Conservation (phyloP, 495 filamentous ascomycete species). For the Tuber aestivum region DNA sequence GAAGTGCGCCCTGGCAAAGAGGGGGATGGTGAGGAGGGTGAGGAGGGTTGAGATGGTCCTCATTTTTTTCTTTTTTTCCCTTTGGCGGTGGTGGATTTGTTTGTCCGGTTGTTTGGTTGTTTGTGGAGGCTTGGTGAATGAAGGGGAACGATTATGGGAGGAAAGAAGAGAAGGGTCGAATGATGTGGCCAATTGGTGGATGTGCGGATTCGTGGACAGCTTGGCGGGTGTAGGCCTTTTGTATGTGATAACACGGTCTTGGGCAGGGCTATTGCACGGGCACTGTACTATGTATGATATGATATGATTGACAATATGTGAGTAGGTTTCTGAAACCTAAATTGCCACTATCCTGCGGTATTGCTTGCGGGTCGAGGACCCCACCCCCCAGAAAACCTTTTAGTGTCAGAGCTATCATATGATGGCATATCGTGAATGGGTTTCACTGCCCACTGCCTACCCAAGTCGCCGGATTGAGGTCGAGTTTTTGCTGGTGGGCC, state of each 20-base stretch:
- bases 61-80: conserved; percentile 10
- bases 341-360: background rate
- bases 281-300: too few relatives aligned
- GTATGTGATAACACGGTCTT: background rate
- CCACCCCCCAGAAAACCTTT: background rate
- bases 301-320: background rate
- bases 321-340: background rate
- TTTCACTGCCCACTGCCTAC: too few relatives aligned
- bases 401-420: background rate
- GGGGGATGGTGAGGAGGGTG: conserved; percentile 40
- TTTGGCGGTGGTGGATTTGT: background rate
- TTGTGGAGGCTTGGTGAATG: background rate
- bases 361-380: background rate
- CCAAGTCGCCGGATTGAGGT: too few relatives aligned
- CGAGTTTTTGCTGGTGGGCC: too few relatives aligned
- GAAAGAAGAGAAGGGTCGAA: background rate
- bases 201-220: background rate
- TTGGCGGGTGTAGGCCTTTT: background rate
- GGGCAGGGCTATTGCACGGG: background rate
- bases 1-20: conserved; percentile 57
- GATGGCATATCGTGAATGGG: background rate
- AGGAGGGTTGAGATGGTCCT: conserved; percentile 17
- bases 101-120: background rate
- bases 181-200: background rate
- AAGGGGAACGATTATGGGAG: background rate